Base-by-base conservation (phyloP, 345 rosid genomes). In the Eucalyptus polyanthemos region DNA sequence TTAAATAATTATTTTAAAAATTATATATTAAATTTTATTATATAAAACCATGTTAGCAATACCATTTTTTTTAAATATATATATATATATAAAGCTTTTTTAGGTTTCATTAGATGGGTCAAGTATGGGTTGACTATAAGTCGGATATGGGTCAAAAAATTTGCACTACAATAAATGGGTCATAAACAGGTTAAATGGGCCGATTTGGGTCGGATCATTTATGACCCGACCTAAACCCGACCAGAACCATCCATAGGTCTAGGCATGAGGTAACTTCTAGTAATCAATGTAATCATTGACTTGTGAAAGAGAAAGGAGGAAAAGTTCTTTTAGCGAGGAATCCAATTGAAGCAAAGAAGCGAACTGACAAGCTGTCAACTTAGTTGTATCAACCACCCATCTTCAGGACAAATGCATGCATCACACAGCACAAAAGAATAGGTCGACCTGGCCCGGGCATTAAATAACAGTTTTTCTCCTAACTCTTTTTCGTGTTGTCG, bases 31-130 rank as follows among this genome's bases (percentile, higher is more conserved):
- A 47, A 47, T 47, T 47, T 47, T 47, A 47, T 47, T 47, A 13
- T 47, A 47, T 47, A 47, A 47, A 47, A 11, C 5, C 13, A 47
- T 47, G 13, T 47, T 47, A 47, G 5, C 13, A 47, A 47, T 47
- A 47, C 50, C 13, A 47, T 47, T 47, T 47, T 11, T 1, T n/a
- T n/a, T n/a, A n/a, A 47, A 47, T 42, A 45, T 9, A 45, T 45
- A 45, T 44, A 44, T 44, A 42, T 42, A 42, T 42, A 45, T 9
- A 45, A 45, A 45, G 49, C 1, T 47, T 10, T 47, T 10, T 47
- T 47, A 47, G 0, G 13, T 47, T 47, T 47, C 0, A 0, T 47
- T 11, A 47, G 12, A 47, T 47, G 12, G 4, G 5, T 47, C 0
- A 11, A 47, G 50, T 47, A 47, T 47, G 4, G 1, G 49, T 47